These are phyloP conservation scores for Chlorella vulgaris DNA, from an alignment of 139 green algal species.

Conservation along the genomic window DNA sequence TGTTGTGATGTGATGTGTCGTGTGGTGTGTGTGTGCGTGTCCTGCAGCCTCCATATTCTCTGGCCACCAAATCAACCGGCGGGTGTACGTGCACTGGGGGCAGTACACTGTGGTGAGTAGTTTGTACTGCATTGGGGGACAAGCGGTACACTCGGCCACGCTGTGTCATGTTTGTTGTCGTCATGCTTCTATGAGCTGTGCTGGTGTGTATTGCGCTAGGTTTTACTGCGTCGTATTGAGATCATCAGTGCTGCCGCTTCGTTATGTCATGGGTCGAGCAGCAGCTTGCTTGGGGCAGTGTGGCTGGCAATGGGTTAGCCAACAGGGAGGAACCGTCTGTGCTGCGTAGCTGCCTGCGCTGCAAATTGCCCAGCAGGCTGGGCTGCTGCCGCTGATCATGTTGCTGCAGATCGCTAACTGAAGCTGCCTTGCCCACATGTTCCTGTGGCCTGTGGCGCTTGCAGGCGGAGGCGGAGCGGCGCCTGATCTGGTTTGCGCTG, in stretches of 20 bases:
- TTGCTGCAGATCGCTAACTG: background rate
- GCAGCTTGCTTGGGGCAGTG: too few species aligned
- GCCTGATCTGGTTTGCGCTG: conserved; percentile 30
- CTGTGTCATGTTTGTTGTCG: background rate
- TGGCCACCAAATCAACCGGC: conserved; percentile 16
- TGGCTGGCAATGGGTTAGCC: too few species aligned
- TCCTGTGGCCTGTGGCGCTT: too few species aligned
- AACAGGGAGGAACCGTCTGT: too few species aligned
- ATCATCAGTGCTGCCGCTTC: too few species aligned
- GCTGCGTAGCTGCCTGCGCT: too few species aligned
- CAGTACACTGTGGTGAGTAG: conserved; percentile 37
- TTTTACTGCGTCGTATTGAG: too few species aligned
- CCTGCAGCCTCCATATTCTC: conserved; percentile 25
- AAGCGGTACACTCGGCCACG: background rate
- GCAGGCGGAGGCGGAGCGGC: conserved; percentile 25
- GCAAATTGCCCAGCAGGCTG: too few species aligned
- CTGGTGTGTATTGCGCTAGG: too few species aligned
- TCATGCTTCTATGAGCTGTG: background rate
- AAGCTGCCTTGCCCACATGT: background rate
- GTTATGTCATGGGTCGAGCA: too few species aligned
- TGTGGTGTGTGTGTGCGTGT: background rate
- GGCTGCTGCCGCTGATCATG: background rate
- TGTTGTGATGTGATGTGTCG: too few species aligned
- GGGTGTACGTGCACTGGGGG: conserved; percentile 25
- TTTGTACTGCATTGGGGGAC: too few species aligned